Conservation (phyloP, 139 green algal genomes). For the Chlorella sp. region DNA sequence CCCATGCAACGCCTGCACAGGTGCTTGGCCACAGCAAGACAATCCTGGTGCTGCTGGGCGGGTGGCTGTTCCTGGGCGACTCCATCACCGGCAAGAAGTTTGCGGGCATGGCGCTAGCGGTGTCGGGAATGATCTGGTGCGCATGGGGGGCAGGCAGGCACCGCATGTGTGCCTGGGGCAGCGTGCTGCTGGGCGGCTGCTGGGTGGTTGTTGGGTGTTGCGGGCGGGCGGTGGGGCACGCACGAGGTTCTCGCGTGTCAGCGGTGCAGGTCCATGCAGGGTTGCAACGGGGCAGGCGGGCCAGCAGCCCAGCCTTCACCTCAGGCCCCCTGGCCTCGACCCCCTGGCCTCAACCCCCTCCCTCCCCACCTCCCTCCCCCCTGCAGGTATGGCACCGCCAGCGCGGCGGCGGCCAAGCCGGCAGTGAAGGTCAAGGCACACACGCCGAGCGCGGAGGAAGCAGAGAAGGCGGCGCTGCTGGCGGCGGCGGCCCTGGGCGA, state of each 20-base stretch:
- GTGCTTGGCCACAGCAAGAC: conserved; percentile 92
- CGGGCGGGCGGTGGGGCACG: too few species aligned
- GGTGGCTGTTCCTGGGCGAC: conserved; percentile 82
- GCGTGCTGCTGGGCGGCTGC: too few species aligned
- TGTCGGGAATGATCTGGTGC: conserved; percentile 86
- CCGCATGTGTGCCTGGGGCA: not conserved
- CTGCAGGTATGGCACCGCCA: conserved; percentile 24
- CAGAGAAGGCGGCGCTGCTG: conserved; percentile 19
- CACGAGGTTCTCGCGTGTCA: too few species aligned
- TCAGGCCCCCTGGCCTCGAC: too few species aligned
- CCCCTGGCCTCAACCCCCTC: not conserved
- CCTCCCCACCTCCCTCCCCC: not conserved
- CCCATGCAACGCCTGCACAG: conserved; percentile 47
- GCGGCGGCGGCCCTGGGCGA: not conserved
- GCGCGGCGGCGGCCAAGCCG: not conserved
- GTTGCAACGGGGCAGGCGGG: too few species aligned
- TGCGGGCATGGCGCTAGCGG: conserved; percentile 77
- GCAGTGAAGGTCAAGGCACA: not conserved
- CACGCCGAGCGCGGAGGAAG: not conserved
- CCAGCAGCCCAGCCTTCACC: too few species aligned
- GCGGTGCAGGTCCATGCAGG: too few species aligned
- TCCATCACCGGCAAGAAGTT: conserved; percentile 68
- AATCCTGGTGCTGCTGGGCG: conserved; percentile 79
- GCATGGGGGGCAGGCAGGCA: not conserved
- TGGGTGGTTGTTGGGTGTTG: too few species aligned